These are phyloP conservation scores for Cardamine chenopodiifolia DNA, from an alignment of 345 rosid genomes.

Conservation along the genomic window DNA sequence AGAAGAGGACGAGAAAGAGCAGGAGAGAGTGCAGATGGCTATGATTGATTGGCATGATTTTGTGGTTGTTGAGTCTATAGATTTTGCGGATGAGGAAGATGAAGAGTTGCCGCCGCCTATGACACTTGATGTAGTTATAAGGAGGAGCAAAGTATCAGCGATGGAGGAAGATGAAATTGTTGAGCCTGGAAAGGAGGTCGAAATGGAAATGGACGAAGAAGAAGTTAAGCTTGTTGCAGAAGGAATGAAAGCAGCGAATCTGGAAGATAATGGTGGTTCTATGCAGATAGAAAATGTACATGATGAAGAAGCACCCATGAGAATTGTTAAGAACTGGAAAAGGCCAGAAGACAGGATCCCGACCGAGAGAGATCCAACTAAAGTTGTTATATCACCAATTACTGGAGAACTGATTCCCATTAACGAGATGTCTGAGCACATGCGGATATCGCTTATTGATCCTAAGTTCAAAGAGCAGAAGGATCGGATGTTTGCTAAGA, in stretches of 20 bases:
- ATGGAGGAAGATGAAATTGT: slow-evolving; percentile 67
- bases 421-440: slow-evolving; percentile 92
- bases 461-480: slow-evolving; percentile 95
- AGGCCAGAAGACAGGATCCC: slow-evolving; percentile 90
- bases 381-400: slow-evolving; percentile 79
- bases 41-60: slow-evolving; percentile 97
- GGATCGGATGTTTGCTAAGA: slow-evolving; percentile 92
- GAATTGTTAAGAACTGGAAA: slow-evolving; percentile 92
- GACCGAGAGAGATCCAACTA: slow-evolving; percentile 78
- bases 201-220: slow-evolving; percentile 97
- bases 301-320: slow-evolving; percentile 84
- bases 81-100: slow-evolving; percentile 91
- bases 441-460: slow-evolving; percentile 86
- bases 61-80: slow-evolving; percentile 78
- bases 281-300: slow-evolving; percentile 41
- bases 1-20: slow-evolving; percentile 88
- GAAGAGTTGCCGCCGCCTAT: slow-evolving; percentile 80
- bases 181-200: slow-evolving; percentile 88
- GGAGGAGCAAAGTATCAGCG: slow-evolving; percentile 75
- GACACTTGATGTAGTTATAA: slow-evolving; percentile 84
- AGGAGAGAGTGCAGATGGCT: slow-evolving; percentile 84
- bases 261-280: slow-evolving; percentile 59
- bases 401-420: slow-evolving; percentile 89
- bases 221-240: slow-evolving; percentile 88
- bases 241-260: slow-evolving; percentile 75